A percentile compares a stretch with the other conserved stretches of the same genome.
These are phyloP conservation scores for Pichia rugopelliculosa DNA, from an alignment of 805 yeast species.

Conservation along the genomic window DNA sequence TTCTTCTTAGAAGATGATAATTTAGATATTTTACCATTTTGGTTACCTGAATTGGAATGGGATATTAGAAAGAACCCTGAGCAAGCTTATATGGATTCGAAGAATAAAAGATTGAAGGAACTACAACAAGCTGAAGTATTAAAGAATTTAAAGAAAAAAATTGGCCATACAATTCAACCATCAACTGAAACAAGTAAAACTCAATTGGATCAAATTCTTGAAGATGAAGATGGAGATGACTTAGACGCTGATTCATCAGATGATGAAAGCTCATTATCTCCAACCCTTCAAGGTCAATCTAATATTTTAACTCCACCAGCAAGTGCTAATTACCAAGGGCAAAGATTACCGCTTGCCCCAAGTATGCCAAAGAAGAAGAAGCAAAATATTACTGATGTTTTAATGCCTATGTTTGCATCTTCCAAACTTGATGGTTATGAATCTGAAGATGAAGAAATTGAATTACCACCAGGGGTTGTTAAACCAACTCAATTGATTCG, in stretches of 20 bases:
- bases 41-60: conserved; percentile 85
- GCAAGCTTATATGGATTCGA: conserved; percentile 65
- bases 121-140: conserved; percentile 32
- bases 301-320: not conserved
- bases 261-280: conserved; percentile 41
- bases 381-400: conserved; percentile 17
- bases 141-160: conserved; percentile 35
- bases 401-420: conserved; percentile 28
- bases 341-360: conserved; percentile 3
- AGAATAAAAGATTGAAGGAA: conserved; percentile 43
- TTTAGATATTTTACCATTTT: conserved; percentile 83
- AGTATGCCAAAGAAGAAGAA: conserved; percentile 11
- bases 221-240: conserved; percentile 28
- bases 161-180: conserved; percentile 34
- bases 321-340: conserved; percentile 3
- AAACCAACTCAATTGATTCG: conserved; percentile 75
- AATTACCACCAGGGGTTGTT: conserved; percentile 80
- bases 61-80: conserved; percentile 75
- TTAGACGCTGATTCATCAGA: conserved; percentile 46
- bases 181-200: conserved; percentile 18
- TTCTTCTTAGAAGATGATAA: conserved; percentile 86
- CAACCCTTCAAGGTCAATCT: conserved; percentile 1
- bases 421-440: conserved; percentile 39
- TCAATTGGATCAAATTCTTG: conserved; percentile 28
- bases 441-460: conserved; percentile 82